Conservation (phyloP, 2,329 filamentous ascomycete genomes). For the Nemania sp. region DNA sequence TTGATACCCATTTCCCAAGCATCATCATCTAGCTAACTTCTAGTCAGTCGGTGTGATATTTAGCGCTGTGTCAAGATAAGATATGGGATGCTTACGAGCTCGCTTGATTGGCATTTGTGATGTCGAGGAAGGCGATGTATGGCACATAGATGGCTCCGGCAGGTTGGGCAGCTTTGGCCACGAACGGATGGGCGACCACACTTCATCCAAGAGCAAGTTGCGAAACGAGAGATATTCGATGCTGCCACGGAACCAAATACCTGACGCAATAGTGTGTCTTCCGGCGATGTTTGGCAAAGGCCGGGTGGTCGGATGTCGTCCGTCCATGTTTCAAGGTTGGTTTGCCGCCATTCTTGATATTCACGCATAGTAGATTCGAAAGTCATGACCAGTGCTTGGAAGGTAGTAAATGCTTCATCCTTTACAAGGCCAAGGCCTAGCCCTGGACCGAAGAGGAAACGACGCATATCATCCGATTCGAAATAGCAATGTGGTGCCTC, state of each 20-base stretch:
- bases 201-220: slow-evolving; percentile 5
- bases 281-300: neutral
- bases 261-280: neutral
- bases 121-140: slow-evolving; percentile 16
- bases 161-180: slow-evolving; percentile 11
- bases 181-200: slow-evolving; percentile 16
- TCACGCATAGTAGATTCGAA: slow-evolving; percentile 18
- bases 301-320: slow-evolving; percentile 5
- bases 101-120: slow-evolving; percentile 10
- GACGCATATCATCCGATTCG: slow-evolving; percentile 25
- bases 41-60: slow-evolving; percentile 6
- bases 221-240: slow-evolving; percentile 14
- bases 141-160: slow-evolving; percentile 14
- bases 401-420: slow-evolving; percentile 13
- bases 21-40: slow-evolving; percentile 12
- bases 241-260: neutral
- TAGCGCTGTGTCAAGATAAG: too few relatives aligned
- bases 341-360: slow-evolving; percentile 19
- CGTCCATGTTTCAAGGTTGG: neutral
- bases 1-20: slow-evolving; percentile 11
- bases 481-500: slow-evolving; percentile 18
- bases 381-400: slow-evolving; percentile 26
- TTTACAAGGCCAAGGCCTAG: slow-evolving; percentile 22
- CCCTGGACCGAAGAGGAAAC: slow-evolving; percentile 28
- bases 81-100: neutral